Evolutionary conservation across 2,329 filamentous ascomycete species (phyloP), one percentile per base, ranked within the genome.

Genomic region (Cladosporium sphaerospermum): DNA sequence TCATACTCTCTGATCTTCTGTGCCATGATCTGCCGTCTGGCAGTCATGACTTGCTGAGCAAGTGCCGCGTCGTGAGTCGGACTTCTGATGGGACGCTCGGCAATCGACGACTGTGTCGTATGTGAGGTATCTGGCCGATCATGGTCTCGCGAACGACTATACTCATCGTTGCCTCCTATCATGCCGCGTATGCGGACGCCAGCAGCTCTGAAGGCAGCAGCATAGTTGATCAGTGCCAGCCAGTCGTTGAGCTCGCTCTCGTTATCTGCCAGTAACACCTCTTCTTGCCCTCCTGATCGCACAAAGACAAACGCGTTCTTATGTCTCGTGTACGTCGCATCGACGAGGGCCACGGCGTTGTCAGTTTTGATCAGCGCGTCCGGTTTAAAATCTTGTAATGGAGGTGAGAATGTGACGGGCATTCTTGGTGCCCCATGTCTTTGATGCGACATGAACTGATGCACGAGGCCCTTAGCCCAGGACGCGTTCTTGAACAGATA

Each of bases 211-310:
- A 97, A 97, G 1, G 93, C 89, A 8, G 93, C 91, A 33, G 92
- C 92, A 67, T 97, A 97, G 68, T 99, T 99, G 56, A 99, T 80
- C 64, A 96, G 93, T 7, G 88, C 88, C 28, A 99, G 76, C 93
- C 93, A 99, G 66, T 99, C 93, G 63, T 96, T 95, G 79, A 95
- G 84, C 63, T 99, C 93, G 1, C 82, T 77, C 63, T 99, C 93
- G 50, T 83, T 89, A 62, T 96, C 91, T 4, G 93, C 92, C 14
- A 97, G 75, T 36, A 99, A 85, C 0, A 92, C 85, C 67, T 99
- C 93, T 64, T 99, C 92, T 37, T 91, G 76, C 1, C 89, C 88
- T 47, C 88, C 87, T 59, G 93, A 88, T 31, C 89, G 83, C 55
- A 96, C 88, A 62, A 96, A 92, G 11, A 91, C 79, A 64, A 99